Percentiles rank a stretch among this genome's conserved stretches.
Evolutionary conservation across 225 moss, liverwort and hornwort genomes (phyloP).

Genomic region (Polytrichum commune): DNA sequence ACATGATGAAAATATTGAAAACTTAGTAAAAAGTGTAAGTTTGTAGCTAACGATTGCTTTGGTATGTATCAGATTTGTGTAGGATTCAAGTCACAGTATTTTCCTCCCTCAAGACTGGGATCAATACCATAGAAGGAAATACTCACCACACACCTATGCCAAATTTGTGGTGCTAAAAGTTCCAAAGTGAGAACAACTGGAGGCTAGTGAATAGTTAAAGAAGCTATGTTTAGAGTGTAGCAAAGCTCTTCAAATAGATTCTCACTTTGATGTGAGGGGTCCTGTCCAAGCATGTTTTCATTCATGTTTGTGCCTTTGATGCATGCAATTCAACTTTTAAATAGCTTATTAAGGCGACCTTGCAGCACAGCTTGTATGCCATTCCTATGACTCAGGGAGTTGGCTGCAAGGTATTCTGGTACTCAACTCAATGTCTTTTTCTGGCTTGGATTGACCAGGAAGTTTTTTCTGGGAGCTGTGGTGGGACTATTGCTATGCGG

Average conservation of each 20-base stretch:
- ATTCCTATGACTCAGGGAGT: not conserved
- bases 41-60: not conserved
- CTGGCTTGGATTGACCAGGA: not conserved
- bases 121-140: not conserved
- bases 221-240: not conserved
- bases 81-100: not conserved
- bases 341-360: not conserved
- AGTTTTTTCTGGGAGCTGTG: not conserved
- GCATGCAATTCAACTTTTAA: not conserved
- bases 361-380: not conserved
- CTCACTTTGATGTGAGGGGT: no score
- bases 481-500: constrained; percentile 1
- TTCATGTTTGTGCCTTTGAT: not conserved
- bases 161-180: no score
- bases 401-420: not conserved
- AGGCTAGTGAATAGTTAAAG: not conserved
- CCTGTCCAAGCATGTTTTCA: no score
- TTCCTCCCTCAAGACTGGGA: not conserved
- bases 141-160: no score
- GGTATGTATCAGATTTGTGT: not conserved
- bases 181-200: not conserved
- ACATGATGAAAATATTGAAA: not conserved
- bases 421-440: not conserved
- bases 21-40: not conserved
- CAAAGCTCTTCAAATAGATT: no score